Base-by-base conservation (phyloP, 345 rosid species). In the Sisymbrium irio region DNA sequence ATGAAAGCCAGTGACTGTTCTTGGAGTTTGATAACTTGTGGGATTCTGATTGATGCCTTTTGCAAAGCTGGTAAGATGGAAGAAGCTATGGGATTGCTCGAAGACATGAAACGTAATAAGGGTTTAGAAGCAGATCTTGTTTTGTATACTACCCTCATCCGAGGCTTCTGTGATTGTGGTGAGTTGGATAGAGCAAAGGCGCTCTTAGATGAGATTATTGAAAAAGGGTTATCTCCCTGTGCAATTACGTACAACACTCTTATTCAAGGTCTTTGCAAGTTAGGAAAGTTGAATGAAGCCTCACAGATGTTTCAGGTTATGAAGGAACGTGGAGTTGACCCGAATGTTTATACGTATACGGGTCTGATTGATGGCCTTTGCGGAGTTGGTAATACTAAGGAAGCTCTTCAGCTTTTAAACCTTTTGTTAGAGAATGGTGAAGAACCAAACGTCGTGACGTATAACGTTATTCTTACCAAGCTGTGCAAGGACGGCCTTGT, bases 291-390 rank as follows among this genome's bases (percentile, higher is more conserved):
- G 84, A 76, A 83, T 28, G 88, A 83, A 82, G 87, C 87, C 3
- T 50, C 67, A 2, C 53, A 17, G 9, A 42, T 87, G 69, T 54
- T 85, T 51, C 63, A 76, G 60, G 35, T 61, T 35, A 84, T 89
- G 95, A 67, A 59, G 20, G 80, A 77, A 25, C 77, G 62, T 9
- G 86, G 88, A 74, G 79, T 81, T 82, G 60, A 41, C 14, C 84
- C 86, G 1, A 85, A 87, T 80, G 84, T 79, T 75, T 54, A 70
- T 73, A 75, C 81, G 7, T 83, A 83, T 33, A 85, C 91, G 0
- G 54, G 53, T 53, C 74, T 85, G 76, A 85, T 89, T 36, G 83
- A 81, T 63, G 88, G 91, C 39, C 86, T 89, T 44, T 87, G 82
- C 71, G 78, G 84, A 63, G 69, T 57, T 65, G 88, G 87, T 42